A percentile compares a stretch with the other conserved stretches of the same genome.
Evolutionary conservation across 192 early-diverging fungal species (phyloP).

Genomic region (Geranomyces michiganensis): DNA sequence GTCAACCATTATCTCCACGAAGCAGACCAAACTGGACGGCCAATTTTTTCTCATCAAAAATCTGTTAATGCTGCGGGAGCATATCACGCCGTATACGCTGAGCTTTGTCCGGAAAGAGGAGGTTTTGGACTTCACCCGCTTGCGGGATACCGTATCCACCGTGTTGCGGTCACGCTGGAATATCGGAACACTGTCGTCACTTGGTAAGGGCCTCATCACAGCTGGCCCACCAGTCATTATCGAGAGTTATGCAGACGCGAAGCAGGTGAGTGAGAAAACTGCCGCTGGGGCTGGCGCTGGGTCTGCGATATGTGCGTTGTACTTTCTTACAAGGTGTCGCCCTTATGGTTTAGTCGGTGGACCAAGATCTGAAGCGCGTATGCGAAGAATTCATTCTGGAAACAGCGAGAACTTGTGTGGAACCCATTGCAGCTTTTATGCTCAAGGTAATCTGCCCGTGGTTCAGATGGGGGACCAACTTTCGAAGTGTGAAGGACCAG

Average conservation of each 20-base stretch:
- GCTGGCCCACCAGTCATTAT: constrained; percentile 31
- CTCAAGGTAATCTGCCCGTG: constrained; percentile 69
- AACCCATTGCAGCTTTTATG: constrained; percentile 69
- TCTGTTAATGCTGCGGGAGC: constrained; percentile 79
- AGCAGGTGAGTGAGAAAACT: too few species aligned
- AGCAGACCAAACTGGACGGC: constrained; percentile 66
- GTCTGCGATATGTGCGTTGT: too few species aligned
- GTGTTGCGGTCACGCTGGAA: constrained; percentile 39
- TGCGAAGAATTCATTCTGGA: constrained; percentile 81
- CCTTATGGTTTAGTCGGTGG: constrained; percentile 49
- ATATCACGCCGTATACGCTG: constrained; percentile 77
- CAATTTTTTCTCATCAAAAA: constrained; percentile 87
- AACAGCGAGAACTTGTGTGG: constrained; percentile 61
- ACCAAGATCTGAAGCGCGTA: constrained; percentile 66
- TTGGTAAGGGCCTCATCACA: constrained; percentile 39
- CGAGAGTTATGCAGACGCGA: constrained; percentile 47
- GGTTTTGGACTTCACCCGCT: constrained; percentile 65
- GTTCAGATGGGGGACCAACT: too few species aligned
- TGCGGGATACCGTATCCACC: constrained; percentile 54
- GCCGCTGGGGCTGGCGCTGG: background rate
- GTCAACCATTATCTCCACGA: constrained; percentile 48
- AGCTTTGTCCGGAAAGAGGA: constrained; percentile 69
- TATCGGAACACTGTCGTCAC: constrained; percentile 21
- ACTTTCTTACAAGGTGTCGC: background rate
- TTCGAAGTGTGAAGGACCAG: too few species aligned